These are phyloP conservation scores for Quercus engelmannii DNA, from an alignment of 306 rosid genomes.

Conservation along the genomic window DNA sequence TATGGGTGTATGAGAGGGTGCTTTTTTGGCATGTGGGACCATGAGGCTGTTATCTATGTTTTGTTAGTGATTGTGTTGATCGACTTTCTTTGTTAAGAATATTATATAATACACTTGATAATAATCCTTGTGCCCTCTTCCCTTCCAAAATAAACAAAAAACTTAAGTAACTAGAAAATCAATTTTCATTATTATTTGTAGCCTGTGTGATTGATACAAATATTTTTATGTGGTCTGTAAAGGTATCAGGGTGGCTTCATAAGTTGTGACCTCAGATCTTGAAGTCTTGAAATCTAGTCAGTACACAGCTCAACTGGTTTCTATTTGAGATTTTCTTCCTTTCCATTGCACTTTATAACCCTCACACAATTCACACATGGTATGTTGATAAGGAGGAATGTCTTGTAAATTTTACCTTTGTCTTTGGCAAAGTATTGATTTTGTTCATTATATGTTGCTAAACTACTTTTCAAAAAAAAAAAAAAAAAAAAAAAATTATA, in stretches of 20 bases:
- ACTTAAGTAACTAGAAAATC: background rate
- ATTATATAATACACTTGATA: background rate
- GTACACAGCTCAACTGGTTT: background rate
- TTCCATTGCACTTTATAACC: background rate
- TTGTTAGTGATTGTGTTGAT: background rate
- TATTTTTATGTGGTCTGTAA: background rate
- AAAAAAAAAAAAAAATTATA: background rate
- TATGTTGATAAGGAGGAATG: background rate
- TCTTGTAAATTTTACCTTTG: background rate
- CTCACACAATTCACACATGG: background rate
- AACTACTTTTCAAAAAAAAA: background rate
- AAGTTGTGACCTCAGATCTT: background rate
- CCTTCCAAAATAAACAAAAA: background rate
- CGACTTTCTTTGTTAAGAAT: background rate
- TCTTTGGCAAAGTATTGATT: background rate
- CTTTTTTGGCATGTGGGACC: too few relatives aligned
- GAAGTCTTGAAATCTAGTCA: background rate
- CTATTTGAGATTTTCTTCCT: background rate
- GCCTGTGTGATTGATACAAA: background rate
- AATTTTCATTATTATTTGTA: background rate
- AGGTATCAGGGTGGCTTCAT: background rate
- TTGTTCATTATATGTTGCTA: background rate
- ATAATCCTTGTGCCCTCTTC: background rate
- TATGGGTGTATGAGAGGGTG: background rate
- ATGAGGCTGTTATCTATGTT: too few relatives aligned